Base-by-base conservation (phyloP, 306 rosid species). In the Chamaecrista fasciculata region DNA sequence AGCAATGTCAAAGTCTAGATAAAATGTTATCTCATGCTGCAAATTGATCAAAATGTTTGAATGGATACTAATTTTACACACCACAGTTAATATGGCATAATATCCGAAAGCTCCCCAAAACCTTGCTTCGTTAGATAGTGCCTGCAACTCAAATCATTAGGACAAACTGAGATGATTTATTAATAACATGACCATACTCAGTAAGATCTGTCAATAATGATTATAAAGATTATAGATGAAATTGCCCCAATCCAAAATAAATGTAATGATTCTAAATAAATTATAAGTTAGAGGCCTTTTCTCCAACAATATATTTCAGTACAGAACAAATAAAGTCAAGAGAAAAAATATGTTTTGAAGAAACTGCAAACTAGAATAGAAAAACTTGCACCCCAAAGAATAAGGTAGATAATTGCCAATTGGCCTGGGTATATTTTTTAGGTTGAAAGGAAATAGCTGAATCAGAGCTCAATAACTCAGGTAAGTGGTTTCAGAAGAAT, bases 71-170 rank as follows among this genome's bases (percentile, higher is more conserved):
- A 70, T 40, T 51, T 36, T 39, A 75, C 95, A 56, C 69, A 95
- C 99, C 92, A 74, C n/a, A 72, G 97, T 84, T 33, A 83, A 25
- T 65, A 76, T 29, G 52, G 99, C 90, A 67, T 87, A 86, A 66
- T 86, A 85, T 39, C 96, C 99, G 81, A 91, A 91, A 61, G 96
- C 91, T 78, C 99, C 97, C 97, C 96, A 95, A 66, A 95, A 95
- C 76, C 91, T 84, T 50, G 97, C 95, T 82, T 89, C 97, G 71
- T 86, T 90, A 34, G 81, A 81, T 70, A 83, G 69, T 60, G 74
- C 89, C 99, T 95, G 86, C 76, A 77, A 80, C 48, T 47, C 26
- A 21, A 47, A 60, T 25, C 33, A 59, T 26, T 43, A 70, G 37
- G 55, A 51, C n/a, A 67, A 58, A 71, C 25, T 51, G 49, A 76